Base-by-base conservation (phyloP, 176 grass and related monocot species). In the Oryza brachyantha region DNA sequence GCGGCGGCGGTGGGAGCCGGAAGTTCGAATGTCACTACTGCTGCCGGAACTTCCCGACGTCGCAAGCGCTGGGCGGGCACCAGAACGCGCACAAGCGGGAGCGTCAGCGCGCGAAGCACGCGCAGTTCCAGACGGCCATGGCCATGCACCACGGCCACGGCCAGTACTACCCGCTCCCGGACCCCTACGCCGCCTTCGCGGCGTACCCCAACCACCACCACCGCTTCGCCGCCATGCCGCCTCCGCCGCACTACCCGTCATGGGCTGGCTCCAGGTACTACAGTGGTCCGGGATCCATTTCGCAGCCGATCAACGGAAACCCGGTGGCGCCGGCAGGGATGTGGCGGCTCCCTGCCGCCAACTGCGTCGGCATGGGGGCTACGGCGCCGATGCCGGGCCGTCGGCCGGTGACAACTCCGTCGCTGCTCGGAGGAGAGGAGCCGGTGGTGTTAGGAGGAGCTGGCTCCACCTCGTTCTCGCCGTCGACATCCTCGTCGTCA, bases 21-120 rank as follows among this genome's bases (percentile, higher is more conserved):
- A 92, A 82, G 78, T 97, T 97, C 60, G 86, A 93, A 83, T 97
- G 94, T 79, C 94, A 97, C 46, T 97, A 92, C 86, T 97, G 94
- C 89, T 87, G 86, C 86, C 89, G 91, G 21, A 86, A 91, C 62
- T 97, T 97, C 79, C 89, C 91, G 22, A 97, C 90, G 27, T 93
- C 93, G 83, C 96, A 99, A 74, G 96, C 96, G 35, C 87, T 99
- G 36, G 96, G 96, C 46, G 96, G 96, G 0, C 96, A 99, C 81
- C 96, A 99, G 82, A 99, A 99, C 83, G 96, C 96, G 38, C 96
- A 99, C 88, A 99, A 96, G 79, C 76, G 84, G n/a, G 84, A 87
- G 88, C 80, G 94, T 46, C 91, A 93, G 72, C 79, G 90, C 60
- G 89, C 84, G 3, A 97, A 93, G 84, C 84, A 82, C 22, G 82